Base-by-base conservation (phyloP, 2,329 filamentous ascomycete genomes). In the Penicillium rolfsii region DNA sequence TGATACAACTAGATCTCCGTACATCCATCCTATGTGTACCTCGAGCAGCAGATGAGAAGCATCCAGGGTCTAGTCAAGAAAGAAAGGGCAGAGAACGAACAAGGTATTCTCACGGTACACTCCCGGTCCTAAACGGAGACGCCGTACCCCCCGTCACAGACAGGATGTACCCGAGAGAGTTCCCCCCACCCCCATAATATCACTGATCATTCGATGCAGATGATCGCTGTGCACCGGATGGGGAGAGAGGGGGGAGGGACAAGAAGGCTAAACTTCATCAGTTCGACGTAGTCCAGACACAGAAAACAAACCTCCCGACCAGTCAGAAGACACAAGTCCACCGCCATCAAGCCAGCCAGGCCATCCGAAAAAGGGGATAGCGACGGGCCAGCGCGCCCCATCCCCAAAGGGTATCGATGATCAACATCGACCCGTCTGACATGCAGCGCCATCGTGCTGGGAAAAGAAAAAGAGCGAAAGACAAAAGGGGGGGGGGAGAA, bases 381-480 rank as follows among this genome's bases (percentile, higher is more conserved):
- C 30, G 48, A 53, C 40, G 50, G 38, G 52, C n/a, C 50, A 49
- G 22, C 35, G 55, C 52, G 33, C 57, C 43, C 33, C 19, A 46
- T 35, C 46, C 55, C 35, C 35, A 48, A 50, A 55, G 38, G 45
- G 53, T 33, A 58, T 59, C 56, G 58, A 65, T 65, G 63, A 63
- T 65, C 63, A 58, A 58, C 63, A 59, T 59, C 43, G 56, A 57
- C 52, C 63, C 62, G 62, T 64, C 59, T 64, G 61, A 64, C 62
- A 61, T 64, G 62, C 62, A 64, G 61, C 55, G 45, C 60, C 56
- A 55, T 55, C 56, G 54, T 57, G 35, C 36, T 53, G 45, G 38
- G n/a, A 41, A 41, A 43, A 22, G n/a, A 22, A 41, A 41, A 41
- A 41, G n/a, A 19, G 22, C 7, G 7, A 41, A 19, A n/a, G 38